Evolutionary conservation across 306 rosid species (phyloP), one percentile per base, ranked within the genome.

Genomic region (Psophocarpus tetragonolobus): DNA sequence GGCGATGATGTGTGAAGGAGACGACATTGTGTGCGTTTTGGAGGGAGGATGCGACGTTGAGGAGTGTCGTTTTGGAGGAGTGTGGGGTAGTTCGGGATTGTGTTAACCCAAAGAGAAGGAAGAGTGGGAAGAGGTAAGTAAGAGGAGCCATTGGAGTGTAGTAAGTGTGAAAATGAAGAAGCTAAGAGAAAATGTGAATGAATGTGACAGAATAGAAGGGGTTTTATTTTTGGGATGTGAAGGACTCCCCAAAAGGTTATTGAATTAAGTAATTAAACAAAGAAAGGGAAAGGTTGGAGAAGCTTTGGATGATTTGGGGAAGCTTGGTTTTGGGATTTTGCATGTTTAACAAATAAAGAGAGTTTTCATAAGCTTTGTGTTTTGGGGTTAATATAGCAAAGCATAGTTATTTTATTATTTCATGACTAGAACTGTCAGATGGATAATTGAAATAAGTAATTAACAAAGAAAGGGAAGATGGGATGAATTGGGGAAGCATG

Each of bases 21-120:
- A 84, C 38, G 54, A 51, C 44, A 8, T 48, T 78, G 8, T 29
- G 58, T 8, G 89, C 83, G 1, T 62, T 80, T 21, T 48, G 78
- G 33, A 87, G 80, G 27, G 89, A 79, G 32, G 90, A 83, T 3
- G 81, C 74, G 64, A 91, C 93, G 54, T 91, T 85, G 69, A 93
- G 89, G 6, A 83, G 12, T 13, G 93, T 68, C 70, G 93, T 88
- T 65, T 81, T 79, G 24, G 78, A 23, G 61, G 5, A 12, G 0
- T 5, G 51, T 0, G 76, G 80, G 18, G 56, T 63, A 73, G 20
- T 87, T 12, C 96, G 84, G 27, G 89, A 81, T 56, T 67, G 85
- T 11, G 68, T 74, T 10, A 12, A 3, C 10, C 1, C 51, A 3
- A 72, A 15, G 27, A 89, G 18, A 57, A 78, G 26, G 44, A 87